Conservation (phyloP, 2,329 filamentous ascomycete genomes). For the Penicillium sp. region DNA sequence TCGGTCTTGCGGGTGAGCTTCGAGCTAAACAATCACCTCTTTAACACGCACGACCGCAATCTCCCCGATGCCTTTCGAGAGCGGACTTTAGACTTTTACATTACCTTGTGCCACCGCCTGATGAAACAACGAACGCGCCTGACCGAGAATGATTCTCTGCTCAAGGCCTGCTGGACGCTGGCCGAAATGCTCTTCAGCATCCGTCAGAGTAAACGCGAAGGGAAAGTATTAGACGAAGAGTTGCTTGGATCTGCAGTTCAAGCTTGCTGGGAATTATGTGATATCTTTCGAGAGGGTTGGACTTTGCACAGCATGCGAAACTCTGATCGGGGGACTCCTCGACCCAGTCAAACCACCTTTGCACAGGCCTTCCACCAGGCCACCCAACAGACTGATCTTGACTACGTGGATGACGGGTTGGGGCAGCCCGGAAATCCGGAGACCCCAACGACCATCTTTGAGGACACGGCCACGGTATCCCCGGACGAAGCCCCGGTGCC, state of each 20-base stretch:
- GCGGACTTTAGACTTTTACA: constrained; percentile 88
- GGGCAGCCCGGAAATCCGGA: constrained; percentile 58
- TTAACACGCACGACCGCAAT: constrained; percentile 82
- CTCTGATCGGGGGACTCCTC: constrained; percentile 76
- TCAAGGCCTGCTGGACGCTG: constrained; percentile 83
- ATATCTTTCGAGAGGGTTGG: constrained; percentile 91
- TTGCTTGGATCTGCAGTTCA: constrained; percentile 83
- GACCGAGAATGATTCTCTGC: constrained; percentile 75
- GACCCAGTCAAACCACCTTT: constrained; percentile 75
- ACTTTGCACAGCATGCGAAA: constrained; percentile 67
- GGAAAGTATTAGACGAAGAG: constrained; percentile 72
- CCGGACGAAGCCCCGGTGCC: constrained; percentile 75
- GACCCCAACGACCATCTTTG: constrained; percentile 92
- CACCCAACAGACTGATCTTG: constrained; percentile 42
- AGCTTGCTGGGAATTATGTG: constrained; percentile 90
- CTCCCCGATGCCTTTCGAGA: constrained; percentile 85
- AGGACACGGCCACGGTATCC: constrained; percentile 82
- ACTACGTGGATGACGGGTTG: constrained; percentile 26
- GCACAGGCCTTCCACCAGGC: constrained; percentile 56
- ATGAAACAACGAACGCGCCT: constrained; percentile 87
- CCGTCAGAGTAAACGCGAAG: constrained; percentile 74
- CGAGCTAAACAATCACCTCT: constrained; percentile 91
- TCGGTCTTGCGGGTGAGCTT: constrained; percentile 89
- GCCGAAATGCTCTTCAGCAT: constrained; percentile 92
- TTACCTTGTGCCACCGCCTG: constrained; percentile 87